Evolutionary conservation across 129 eudicot genomes (phyloP).

Genomic region (Dittrichia graveolens): DNA sequence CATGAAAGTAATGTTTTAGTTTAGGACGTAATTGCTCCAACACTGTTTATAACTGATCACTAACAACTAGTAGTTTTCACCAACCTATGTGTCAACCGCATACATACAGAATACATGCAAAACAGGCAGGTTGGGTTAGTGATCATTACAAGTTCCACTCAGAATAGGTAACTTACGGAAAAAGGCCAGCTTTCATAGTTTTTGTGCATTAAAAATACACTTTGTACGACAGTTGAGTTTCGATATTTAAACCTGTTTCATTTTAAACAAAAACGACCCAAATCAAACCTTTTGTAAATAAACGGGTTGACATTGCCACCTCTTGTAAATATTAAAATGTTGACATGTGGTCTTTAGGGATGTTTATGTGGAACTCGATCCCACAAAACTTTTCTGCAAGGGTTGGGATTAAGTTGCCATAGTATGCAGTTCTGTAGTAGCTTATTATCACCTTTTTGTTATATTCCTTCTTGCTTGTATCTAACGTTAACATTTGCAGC

Average conservation of each 20-base stretch:
- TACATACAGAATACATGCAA: neutral
- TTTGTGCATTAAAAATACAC: neutral
- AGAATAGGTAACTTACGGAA: too few relatives aligned
- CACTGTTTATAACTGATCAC: neutral
- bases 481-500: conserved; percentile 44
- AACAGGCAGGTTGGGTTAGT: neutral
- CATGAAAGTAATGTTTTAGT: neutral
- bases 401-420: too few relatives aligned
- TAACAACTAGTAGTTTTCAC: conserved; percentile 1
- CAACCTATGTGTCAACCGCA: neutral
- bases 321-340: neutral
- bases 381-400: too few relatives aligned
- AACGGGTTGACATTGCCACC: neutral
- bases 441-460: too few relatives aligned
- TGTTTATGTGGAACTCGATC: neutral
- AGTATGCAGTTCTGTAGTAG: too few relatives aligned
- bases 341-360: neutral
- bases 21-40: neutral
- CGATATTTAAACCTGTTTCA: neutral
- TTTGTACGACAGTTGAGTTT: neutral
- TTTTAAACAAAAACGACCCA: neutral
- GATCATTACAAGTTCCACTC: too few relatives aligned
- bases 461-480: neutral
- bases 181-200: too few relatives aligned
- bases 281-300: neutral